Conservation (phyloP, 2,329 filamentous ascomycete genomes). For the Ceratocystis cacaofunesta region DNA sequence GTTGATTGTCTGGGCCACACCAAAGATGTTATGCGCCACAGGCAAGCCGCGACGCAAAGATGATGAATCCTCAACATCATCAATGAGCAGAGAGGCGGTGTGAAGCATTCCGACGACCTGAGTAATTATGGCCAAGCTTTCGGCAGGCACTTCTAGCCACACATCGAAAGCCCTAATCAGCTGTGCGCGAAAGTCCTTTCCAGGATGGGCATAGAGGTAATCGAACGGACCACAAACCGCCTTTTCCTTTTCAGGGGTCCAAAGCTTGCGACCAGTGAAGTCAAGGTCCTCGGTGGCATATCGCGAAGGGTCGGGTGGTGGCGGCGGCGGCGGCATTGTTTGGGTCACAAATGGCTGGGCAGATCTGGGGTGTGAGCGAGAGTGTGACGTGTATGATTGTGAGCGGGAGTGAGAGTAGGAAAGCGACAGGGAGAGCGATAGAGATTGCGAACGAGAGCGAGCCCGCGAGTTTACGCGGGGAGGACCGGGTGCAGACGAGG, state of each 20-base stretch:
- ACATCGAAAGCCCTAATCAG: slow-evolving; percentile 69
- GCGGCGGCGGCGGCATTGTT: slow-evolving; percentile 16
- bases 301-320: slow-evolving; percentile 35
- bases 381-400: slow-evolving; percentile 12
- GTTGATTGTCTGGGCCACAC: slow-evolving; percentile 78
- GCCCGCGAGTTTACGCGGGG: not conserved
- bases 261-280: slow-evolving; percentile 37
- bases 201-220: slow-evolving; percentile 63
- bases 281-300: slow-evolving; percentile 42
- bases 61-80: slow-evolving; percentile 77
- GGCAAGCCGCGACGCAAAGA: slow-evolving; percentile 62
- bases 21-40: slow-evolving; percentile 73
- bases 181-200: slow-evolving; percentile 71
- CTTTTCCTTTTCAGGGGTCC: slow-evolving; percentile 61
- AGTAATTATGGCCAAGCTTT: slow-evolving; percentile 59
- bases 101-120: slow-evolving; percentile 74
- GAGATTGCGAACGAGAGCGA: slow-evolving; percentile 12
- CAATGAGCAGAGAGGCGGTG: slow-evolving; percentile 67
- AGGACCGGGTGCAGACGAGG: not conserved
- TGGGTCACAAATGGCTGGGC: slow-evolving; percentile 13
- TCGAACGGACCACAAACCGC: slow-evolving; percentile 66
- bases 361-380: slow-evolving; percentile 12
- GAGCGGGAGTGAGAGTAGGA: slow-evolving; percentile 10
- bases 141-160: slow-evolving; percentile 59
- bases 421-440: slow-evolving; percentile 8